These are phyloP conservation scores for Candida xyloterini DNA, from an alignment of 805 yeast genomes.

Conservation along the genomic window DNA sequence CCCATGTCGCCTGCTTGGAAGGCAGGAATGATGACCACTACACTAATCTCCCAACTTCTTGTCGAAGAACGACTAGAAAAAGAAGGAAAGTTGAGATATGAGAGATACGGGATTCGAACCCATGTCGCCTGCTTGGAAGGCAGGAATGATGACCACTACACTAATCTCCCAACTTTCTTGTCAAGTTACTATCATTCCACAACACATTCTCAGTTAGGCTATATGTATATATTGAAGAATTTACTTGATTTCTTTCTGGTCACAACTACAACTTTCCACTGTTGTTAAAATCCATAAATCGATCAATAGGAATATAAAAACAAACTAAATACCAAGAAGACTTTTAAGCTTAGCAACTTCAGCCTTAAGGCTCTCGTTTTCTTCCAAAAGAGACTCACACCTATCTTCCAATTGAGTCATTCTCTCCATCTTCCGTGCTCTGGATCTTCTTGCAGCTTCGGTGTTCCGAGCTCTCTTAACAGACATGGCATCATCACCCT, in stretches of 20 bases:
- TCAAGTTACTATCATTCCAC: too few relatives aligned
- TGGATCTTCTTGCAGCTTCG: slow-evolving; percentile 95
- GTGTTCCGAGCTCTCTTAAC: slow-evolving; percentile 93
- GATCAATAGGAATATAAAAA: neutral
- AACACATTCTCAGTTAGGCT: neutral
- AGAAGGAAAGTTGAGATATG: slow-evolving; percentile 38
- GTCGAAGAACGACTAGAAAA: slow-evolving; percentile 14
- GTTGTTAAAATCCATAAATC: neutral
- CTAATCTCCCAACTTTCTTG: slow-evolving; percentile 41
- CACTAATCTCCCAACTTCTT: slow-evolving; percentile 69
- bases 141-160: slow-evolving; percentile 90
- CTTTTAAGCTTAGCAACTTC: slow-evolving; percentile 56
- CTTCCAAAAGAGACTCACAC: slow-evolving; percentile 61
- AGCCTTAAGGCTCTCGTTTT: slow-evolving; percentile 55
- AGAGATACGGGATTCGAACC: slow-evolving; percentile 93
- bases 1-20: slow-evolving; percentile 94
- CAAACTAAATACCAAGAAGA: slow-evolving; percentile 21
- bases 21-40: slow-evolving; percentile 91
- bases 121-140: slow-evolving; percentile 94
- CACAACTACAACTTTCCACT: neutral
- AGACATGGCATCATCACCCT: slow-evolving; percentile 61
- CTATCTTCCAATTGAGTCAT: slow-evolving; percentile 77
- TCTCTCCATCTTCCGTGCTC: slow-evolving; percentile 90
- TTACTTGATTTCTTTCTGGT: neutral
- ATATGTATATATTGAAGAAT: too few relatives aligned